phyloP scores from a whole-genome alignment of 805 yeast genomes.

The Candida tammaniensis region DNA sequence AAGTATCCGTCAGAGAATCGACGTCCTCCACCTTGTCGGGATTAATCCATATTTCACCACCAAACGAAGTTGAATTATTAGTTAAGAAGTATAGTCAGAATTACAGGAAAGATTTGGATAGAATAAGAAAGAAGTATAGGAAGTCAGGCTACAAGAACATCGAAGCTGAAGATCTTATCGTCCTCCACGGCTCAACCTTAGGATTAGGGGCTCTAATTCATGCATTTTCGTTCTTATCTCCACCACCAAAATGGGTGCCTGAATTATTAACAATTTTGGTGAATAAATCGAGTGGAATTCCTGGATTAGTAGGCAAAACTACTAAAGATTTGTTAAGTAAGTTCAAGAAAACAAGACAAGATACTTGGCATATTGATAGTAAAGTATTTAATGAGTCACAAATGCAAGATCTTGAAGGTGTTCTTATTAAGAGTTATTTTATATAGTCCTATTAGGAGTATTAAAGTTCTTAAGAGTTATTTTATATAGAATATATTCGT shows the following conservation, averaged over 20 bases:
- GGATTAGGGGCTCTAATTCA: constrained; percentile 86
- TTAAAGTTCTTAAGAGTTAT: too few species aligned
- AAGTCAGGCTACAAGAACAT: constrained; percentile 34
- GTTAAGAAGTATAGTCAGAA: constrained; percentile 37
- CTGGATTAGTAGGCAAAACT: constrained; percentile 77
- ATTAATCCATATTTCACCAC: constrained; percentile 64
- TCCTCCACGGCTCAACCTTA: constrained; percentile 79
- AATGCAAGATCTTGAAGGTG: constrained; percentile 90
- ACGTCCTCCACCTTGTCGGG: constrained; percentile 78
- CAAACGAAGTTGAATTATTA: constrained; percentile 40
- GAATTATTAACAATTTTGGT: constrained; percentile 66
- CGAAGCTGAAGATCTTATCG: constrained; percentile 40
- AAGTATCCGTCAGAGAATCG: constrained; percentile 70
- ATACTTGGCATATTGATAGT: constrained; percentile 92
- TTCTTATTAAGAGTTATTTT: constrained; percentile 87
- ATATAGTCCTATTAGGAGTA: constrained; percentile 44
- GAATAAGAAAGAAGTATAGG: constrained; percentile 43
- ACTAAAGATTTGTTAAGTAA: constrained; percentile 79
- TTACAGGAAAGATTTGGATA: constrained; percentile 29
- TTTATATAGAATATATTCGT: neutral
- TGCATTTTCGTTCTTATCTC: constrained; percentile 88
- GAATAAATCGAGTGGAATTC: constrained; percentile 63
- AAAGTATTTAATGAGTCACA: constrained; percentile 72
- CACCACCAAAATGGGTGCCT: constrained; percentile 92
- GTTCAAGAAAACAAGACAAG: constrained; percentile 89